Evolutionary conservation across 2,329 filamentous ascomycete genomes (phyloP).

Genomic region (Penicillium sp.): DNA sequence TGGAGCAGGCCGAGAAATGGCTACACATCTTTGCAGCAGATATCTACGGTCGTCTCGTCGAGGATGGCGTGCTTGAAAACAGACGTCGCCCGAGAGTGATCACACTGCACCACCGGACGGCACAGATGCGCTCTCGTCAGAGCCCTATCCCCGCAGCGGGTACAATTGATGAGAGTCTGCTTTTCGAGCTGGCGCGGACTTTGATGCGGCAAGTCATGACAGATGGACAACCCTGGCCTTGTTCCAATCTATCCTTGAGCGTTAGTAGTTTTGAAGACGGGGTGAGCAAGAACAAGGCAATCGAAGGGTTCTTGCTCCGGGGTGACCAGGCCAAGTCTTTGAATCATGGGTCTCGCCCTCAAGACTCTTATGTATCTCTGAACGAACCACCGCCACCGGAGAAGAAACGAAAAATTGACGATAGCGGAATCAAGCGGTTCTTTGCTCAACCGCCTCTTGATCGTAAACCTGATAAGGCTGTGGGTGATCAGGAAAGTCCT

Average conservation of each 20-base stretch:
- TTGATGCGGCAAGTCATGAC: conserved; percentile 76
- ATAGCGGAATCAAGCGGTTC: conserved; percentile 61
- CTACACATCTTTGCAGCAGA: conserved; percentile 88
- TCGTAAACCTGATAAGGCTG: conserved; percentile 11
- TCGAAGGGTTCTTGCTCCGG: conserved; percentile 80
- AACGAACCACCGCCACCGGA: conserved; percentile 29
- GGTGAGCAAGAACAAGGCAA: conserved; percentile 79
- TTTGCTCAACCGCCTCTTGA: conserved; percentile 50
- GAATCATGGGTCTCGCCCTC: conserved; percentile 26
- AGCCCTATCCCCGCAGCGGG: conserved; percentile 76
- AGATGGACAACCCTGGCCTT: conserved; percentile 85
- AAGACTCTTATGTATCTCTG: conserved; percentile 15
- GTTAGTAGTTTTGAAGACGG: conserved; percentile 94
- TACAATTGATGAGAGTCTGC: conserved; percentile 68
- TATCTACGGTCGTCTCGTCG: conserved; percentile 84
- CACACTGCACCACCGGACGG: conserved; percentile 77
- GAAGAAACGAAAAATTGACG: conserved; percentile 55
- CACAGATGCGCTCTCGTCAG: conserved; percentile 74
- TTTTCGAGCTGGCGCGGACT: conserved; percentile 76
- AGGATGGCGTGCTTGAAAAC: conserved; percentile 87
- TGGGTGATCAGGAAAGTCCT: background rate
- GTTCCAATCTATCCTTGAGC: conserved; percentile 83
- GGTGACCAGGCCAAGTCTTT: conserved; percentile 60
- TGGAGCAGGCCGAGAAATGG: conserved; percentile 82
- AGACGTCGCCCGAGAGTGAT: conserved; percentile 84